These are phyloP conservation scores for Takashimella koratensis DNA, from an alignment of 1,284 basidiomycete genomes.

Conservation along the genomic window DNA sequence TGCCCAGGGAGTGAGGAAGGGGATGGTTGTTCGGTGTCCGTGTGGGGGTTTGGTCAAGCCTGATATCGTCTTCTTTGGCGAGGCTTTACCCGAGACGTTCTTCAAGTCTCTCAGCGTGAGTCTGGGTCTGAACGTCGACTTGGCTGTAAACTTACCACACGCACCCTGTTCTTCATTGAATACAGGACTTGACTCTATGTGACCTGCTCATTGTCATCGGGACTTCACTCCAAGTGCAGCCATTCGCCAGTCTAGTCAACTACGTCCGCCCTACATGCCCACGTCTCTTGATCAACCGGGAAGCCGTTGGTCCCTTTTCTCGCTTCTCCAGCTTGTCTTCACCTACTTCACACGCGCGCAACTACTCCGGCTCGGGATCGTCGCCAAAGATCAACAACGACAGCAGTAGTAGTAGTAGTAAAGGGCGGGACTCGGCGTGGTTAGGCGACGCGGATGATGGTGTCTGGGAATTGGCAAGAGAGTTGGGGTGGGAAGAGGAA, in stretches of 20 bases:
- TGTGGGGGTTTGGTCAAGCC: constrained; percentile 79
- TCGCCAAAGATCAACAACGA: neutral
- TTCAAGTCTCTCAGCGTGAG: constrained; percentile 39
- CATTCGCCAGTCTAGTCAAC: constrained; percentile 55
- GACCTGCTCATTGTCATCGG: constrained; percentile 90
- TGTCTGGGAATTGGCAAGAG: constrained; percentile 27
- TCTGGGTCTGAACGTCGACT: too few relatives aligned
- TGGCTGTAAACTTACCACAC: too few relatives aligned
- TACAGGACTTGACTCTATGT: constrained; percentile 54
- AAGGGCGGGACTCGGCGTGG: constrained; percentile 41
- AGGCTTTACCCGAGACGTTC: constrained; percentile 53
- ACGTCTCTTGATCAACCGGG: constrained; percentile 55
- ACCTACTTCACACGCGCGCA: constrained; percentile 1
- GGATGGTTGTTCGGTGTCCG: constrained; percentile 62
- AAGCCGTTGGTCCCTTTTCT: constrained; percentile 51
- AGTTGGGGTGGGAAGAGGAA: constrained; percentile 46
- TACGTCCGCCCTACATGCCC: constrained; percentile 49
- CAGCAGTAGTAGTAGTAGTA: neutral
- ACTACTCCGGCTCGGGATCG: neutral
- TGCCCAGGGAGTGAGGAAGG: constrained; percentile 57
- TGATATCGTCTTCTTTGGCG: constrained; percentile 94
- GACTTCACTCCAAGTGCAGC: constrained; percentile 64
- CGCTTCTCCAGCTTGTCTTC: neutral
- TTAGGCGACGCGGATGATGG: constrained; percentile 48
- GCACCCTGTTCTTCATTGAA: constrained; percentile 5